A percentile compares a stretch with the other conserved stretches of the same genome.
phyloP scores from a whole-genome alignment of 352 stramenopile species.

The Phytophthora meadii region DNA sequence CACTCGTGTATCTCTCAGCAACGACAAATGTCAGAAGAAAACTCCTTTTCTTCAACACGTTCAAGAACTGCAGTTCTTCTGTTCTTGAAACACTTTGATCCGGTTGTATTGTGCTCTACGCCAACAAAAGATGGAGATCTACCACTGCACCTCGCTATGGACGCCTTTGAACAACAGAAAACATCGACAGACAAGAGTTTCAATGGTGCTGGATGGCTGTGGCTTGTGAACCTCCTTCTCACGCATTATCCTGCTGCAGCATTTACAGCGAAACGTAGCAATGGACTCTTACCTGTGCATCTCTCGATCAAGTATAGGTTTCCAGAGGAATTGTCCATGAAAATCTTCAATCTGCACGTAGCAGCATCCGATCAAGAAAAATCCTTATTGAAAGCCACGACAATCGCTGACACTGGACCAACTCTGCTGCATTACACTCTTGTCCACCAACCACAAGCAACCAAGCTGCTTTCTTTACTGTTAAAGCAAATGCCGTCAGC shows the following conservation, averaged over 20 bases:
- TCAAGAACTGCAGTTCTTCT: constrained; percentile 47
- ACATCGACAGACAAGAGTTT: not conserved
- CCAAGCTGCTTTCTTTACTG: constrained; percentile 40
- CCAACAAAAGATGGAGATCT: constrained; percentile 54
- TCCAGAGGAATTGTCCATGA: constrained; percentile 17
- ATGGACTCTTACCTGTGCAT: constrained; percentile 45
- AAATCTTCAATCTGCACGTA: constrained; percentile 29
- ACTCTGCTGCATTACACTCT: constrained; percentile 71
- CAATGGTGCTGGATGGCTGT: constrained; percentile 30
- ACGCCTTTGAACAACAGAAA: constrained; percentile 42
- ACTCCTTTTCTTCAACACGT: constrained; percentile 26
- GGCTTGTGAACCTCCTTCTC: constrained; percentile 35
- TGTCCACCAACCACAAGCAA: constrained; percentile 45
- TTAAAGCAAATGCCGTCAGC: constrained; percentile 39
- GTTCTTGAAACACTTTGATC: constrained; percentile 47
- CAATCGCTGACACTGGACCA: constrained; percentile 42
- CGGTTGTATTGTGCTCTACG: constrained; percentile 31
- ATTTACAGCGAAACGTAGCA: constrained; percentile 30
- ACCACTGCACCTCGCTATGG: constrained; percentile 60
- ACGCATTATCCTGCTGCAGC: constrained; percentile 28
- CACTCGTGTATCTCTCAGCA: constrained; percentile 50
- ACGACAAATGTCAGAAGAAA: constrained; percentile 5
- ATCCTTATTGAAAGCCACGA: constrained; percentile 26
- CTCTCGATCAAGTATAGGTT: constrained; percentile 55
- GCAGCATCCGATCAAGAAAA: not conserved